These are phyloP conservation scores for Ophiognomonia clavigignenti-juglandacearum DNA, from an alignment of 2,329 filamentous ascomycete species.

Conservation along the genomic window DNA sequence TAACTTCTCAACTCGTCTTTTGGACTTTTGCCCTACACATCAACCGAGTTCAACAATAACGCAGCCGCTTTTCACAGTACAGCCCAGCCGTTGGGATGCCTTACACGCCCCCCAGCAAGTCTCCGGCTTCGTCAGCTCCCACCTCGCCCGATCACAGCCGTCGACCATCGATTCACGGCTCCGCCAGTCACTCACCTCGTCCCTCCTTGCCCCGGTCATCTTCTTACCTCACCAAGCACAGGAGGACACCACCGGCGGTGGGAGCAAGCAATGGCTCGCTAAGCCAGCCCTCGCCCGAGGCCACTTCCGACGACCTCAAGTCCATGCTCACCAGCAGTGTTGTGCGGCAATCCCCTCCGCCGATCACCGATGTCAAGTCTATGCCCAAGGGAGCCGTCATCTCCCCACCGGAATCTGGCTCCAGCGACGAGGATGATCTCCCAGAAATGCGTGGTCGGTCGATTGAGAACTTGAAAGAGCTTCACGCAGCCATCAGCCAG, in stretches of 20 bases:
- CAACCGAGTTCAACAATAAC: not conserved
- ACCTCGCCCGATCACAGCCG: constrained; percentile 54
- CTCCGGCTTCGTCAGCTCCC: constrained; percentile 54
- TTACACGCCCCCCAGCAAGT: constrained; percentile 77
- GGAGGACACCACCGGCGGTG: constrained; percentile 49
- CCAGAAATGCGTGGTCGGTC: constrained; percentile 41
- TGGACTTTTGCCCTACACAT: not conserved
- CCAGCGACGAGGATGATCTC: constrained; percentile 76
- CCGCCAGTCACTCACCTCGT: constrained; percentile 36
- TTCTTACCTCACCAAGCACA: constrained; percentile 61
- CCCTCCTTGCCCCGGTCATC: constrained; percentile 58
- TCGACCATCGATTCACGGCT: constrained; percentile 48
- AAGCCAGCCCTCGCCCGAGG: constrained; percentile 40
- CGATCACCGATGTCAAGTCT: constrained; percentile 62
- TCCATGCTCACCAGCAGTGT: constrained; percentile 46
- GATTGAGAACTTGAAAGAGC: constrained; percentile 54
- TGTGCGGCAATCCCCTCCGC: constrained; percentile 79
- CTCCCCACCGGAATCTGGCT: constrained; percentile 81
- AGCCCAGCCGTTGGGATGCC: constrained; percentile 58
- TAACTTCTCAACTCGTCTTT: not conserved
- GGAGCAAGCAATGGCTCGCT: constrained; percentile 25
- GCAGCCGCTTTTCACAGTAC: constrained; percentile 15
- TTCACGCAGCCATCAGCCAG: constrained; percentile 77
- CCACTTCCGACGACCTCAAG: constrained; percentile 46
- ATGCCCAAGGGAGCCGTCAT: constrained; percentile 84